Evolutionary conservation across 257 asterid species (phyloP).

Genomic region (Jasminum sambac): DNA sequence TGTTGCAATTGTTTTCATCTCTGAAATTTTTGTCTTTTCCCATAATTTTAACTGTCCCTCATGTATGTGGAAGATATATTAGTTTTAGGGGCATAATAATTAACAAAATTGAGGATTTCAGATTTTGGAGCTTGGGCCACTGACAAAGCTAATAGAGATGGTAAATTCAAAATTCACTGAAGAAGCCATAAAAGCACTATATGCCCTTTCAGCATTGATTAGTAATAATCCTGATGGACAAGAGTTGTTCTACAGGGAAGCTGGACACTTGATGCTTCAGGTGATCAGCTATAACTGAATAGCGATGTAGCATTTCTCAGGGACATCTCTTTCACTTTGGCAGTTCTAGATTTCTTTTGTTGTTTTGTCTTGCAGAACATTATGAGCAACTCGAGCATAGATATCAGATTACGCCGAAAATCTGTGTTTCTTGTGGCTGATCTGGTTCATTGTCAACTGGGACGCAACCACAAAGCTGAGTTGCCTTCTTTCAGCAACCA

Average conservation of each 20-base stretch:
- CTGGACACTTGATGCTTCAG: constrained; percentile 82
- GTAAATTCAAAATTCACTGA: constrained; percentile 48
- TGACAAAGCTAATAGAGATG: constrained; percentile 65
- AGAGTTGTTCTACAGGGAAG: constrained; percentile 56
- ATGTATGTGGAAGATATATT: background rate
- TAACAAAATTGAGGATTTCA: constrained; percentile 32
- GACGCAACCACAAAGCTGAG: constrained; percentile 30
- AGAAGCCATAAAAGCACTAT: constrained; percentile 79
- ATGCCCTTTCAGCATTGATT: constrained; percentile 79
- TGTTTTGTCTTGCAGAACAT: constrained; percentile 47
- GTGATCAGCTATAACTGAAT: constrained; percentile 37
- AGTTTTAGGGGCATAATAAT: constrained; percentile 20
- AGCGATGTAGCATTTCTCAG: constrained; percentile 10
- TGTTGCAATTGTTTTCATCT: constrained; percentile 6
- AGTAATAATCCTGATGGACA: constrained; percentile 65
- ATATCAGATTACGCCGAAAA: constrained; percentile 67
- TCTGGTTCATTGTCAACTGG: constrained; percentile 57
- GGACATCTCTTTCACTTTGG: constrained; percentile 25
- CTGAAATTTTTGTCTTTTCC: constrained; percentile 1
- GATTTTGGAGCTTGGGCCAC: constrained; percentile 72
- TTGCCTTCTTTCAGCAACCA: constrained; percentile 55
- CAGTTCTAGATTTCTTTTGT: background rate
- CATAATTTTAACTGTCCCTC: background rate
- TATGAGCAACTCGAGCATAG: constrained; percentile 65
- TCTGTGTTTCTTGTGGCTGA: constrained; percentile 65